Conservation (phyloP, 164 flowering plant genomes). For the Chloranthus sessilifolius region DNA sequence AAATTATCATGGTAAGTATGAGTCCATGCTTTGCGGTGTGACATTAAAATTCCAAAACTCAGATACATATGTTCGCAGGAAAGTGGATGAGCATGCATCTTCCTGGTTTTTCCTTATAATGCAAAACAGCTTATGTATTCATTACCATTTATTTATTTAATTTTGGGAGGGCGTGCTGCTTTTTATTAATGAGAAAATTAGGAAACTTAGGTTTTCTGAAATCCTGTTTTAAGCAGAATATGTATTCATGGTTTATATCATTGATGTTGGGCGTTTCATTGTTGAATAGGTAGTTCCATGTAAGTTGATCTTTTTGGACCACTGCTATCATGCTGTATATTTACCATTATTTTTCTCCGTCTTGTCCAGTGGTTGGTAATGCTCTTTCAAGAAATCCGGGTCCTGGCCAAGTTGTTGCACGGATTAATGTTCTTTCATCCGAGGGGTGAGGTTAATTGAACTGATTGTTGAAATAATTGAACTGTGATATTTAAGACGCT, state of each 20-base stretch:
- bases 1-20: constrained; percentile 79
- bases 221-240: neutral
- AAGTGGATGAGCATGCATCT: neutral
- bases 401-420: constrained; percentile 84
- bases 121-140: too few species aligned
- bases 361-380: constrained; percentile 68
- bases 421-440: constrained; percentile 83
- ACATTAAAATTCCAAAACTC: too few species aligned
- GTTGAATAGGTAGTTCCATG: constrained; percentile 6
- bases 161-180: neutral
- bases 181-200: neutral
- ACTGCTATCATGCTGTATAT: neutral
- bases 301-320: neutral
- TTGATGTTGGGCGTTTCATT: neutral
- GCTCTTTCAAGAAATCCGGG: constrained; percentile 78
- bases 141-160: neutral
- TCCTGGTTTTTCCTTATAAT: too few species aligned
- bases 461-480: constrained; percentile 10
- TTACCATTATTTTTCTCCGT: constrained; percentile 4
- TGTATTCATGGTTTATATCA: neutral
- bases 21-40: neutral
- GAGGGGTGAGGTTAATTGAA: constrained; percentile 65
- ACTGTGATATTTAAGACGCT: constrained; percentile 2
- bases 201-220: neutral
- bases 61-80: neutral